phyloP scores from a whole-genome alignment of 371 early-diverging fungal species.

The Circinella umbellata region DNA sequence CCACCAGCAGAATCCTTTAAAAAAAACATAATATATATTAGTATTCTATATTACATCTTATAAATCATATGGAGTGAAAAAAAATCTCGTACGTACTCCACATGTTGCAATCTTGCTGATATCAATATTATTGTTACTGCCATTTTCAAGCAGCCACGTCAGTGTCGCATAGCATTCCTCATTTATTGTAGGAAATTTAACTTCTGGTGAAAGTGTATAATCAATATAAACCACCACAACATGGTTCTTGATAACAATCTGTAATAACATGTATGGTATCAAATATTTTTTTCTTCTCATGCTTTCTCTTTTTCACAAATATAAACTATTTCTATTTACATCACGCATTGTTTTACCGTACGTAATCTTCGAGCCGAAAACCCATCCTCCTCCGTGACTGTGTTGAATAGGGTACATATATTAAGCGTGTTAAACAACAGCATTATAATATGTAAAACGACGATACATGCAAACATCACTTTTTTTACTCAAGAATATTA shows the following conservation, averaged over 20 bases:
- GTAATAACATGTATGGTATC: not conserved
- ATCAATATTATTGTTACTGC: constrained; percentile 20
- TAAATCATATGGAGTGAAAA: too few species aligned
- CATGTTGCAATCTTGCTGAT: constrained; percentile 16
- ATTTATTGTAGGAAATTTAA: constrained; percentile 28
- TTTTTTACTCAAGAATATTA: not conserved
- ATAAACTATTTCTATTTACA: not conserved
- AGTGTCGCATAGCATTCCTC: constrained; percentile 32
- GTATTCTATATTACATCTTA: too few species aligned
- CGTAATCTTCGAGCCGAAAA: constrained; percentile 17
- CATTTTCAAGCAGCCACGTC: constrained; percentile 21
- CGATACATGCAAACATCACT: too few species aligned
- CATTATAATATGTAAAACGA: too few species aligned
- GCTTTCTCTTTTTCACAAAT: not conserved
- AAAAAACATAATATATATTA: too few species aligned
- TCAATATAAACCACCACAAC: constrained; percentile 26
- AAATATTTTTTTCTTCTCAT: not conserved
- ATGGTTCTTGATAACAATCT: constrained; percentile 11
- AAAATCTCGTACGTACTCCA: constrained; percentile 25
- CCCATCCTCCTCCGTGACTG: constrained; percentile 29
- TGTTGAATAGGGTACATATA: not conserved
- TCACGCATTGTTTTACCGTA: constrained; percentile 18
- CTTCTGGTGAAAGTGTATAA: constrained; percentile 33
- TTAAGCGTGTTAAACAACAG: too few species aligned
- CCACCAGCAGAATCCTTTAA: constrained; percentile 15